These are phyloP conservation scores for Neurospora discreta DNA, from an alignment of 495 filamentous ascomycete genomes.

Conservation along the genomic window DNA sequence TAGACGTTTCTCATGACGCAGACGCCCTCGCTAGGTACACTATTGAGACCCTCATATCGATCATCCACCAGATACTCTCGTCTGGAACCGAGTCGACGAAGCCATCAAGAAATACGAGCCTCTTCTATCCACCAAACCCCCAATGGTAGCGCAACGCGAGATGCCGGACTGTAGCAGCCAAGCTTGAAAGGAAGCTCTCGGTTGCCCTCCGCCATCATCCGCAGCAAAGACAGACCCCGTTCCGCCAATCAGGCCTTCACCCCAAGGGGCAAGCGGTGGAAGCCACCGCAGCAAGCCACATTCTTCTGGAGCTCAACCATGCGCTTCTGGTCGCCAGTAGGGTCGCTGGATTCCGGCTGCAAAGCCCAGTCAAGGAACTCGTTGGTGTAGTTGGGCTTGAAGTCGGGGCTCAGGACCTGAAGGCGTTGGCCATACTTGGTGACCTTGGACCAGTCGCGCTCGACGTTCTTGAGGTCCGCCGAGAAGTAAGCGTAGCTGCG, in stretches of 20 bases:
- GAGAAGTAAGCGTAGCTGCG: conserved; percentile 62
- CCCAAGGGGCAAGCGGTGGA: conserved; percentile 22
- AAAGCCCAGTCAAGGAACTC: conserved; percentile 50
- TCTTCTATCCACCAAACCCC: neutral
- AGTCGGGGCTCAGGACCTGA: conserved; percentile 44
- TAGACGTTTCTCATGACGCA: neutral
- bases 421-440: conserved; percentile 58
- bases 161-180: neutral
- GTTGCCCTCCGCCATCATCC: neutral
- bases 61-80: neutral
- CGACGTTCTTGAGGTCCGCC: conserved; percentile 57
- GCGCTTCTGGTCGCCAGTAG: conserved; percentile 54
- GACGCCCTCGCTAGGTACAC: neutral
- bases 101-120: neutral
- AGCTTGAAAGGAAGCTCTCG: neutral
- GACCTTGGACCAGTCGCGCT: conserved; percentile 58
- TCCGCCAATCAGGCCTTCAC: neutral
- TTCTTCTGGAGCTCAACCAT: conserved; percentile 51
- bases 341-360: conserved; percentile 48
- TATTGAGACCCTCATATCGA: neutral
- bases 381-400: conserved; percentile 59
- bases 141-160: neutral
- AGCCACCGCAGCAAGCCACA: conserved; percentile 41
- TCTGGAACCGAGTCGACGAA: neutral
- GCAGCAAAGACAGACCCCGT: neutral